Base-by-base conservation (phyloP, 2,329 filamentous ascomycete genomes). In the Cercospora sp. region DNA sequence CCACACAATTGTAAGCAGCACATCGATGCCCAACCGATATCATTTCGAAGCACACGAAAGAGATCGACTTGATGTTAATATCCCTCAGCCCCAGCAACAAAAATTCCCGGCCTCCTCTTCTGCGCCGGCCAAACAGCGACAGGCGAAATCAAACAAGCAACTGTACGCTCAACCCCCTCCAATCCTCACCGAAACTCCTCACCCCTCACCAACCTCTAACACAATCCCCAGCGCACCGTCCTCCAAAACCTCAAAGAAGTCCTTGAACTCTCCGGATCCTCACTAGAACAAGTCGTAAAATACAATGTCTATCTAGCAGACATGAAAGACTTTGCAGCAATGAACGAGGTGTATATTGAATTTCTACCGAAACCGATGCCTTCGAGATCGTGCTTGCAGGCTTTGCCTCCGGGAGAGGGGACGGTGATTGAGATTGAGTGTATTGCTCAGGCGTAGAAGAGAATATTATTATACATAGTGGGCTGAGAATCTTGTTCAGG, bases 231-330 rank as follows among this genome's bases (percentile, higher is more conserved):
- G 23, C 26, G 57, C 9, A 65, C 63, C 6, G 63, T 53, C 23
- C 57, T 65, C 6, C 63, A 65, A 39, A 65, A 65, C 48, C 63
- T 65, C 39, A 65, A 65, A 60, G 63, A 65, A 60, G 63, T 65
- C 23, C 57, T 65, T 13, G 63, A 65, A 33, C 55, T 59, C n/a
- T 59, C 55, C 28, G 55, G 55, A 10, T 59, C 55, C 13, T 59
- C 65, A 31, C 78, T 90, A 45, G 79, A 83, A 30, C 87, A 89
- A 64, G 83, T 87, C 0, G 83, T 90, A 75, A 90, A 90, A 78
- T 84, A 88, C 69, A 90, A 89, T 73, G 81, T 90, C 26, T 91
- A 87, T 75, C 75, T 91, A 23, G 86, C 85, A 2, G 83, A 83
- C 64, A 91, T 91, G 87, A 81, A 85, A 51, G 82, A 90, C 76